Evolutionary conservation across 2,329 filamentous ascomycete species (phyloP).

Genomic region (Canariomyces notabilis): DNA sequence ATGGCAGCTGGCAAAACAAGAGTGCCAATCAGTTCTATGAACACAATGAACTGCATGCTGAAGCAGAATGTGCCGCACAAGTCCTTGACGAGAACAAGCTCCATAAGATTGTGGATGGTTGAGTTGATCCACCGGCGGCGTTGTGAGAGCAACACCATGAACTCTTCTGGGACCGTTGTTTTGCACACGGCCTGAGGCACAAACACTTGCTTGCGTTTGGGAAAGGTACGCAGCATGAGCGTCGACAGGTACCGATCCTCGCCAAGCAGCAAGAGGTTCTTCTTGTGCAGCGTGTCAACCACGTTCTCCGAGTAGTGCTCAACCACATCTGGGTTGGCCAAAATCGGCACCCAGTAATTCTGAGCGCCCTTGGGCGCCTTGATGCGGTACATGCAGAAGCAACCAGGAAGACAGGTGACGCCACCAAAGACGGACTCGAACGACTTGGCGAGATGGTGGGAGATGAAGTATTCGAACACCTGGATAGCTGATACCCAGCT

Average conservation of each 20-base stretch:
- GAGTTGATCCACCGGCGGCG: constrained; percentile 98
- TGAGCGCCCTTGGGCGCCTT: constrained; percentile 97
- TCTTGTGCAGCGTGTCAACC: constrained; percentile 96
- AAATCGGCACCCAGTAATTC: constrained; percentile 98
- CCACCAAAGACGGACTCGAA: constrained; percentile 98
- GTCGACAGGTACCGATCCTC: constrained; percentile 95
- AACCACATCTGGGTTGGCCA: constrained; percentile 96
- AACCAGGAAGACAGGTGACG: constrained; percentile 96
- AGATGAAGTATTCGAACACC: constrained; percentile 99
- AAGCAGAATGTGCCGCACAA: constrained; percentile 99
- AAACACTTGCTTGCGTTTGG: constrained; percentile 97
- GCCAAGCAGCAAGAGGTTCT: constrained; percentile 85
- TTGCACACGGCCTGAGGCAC: constrained; percentile 98
- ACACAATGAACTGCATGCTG: constrained; percentile 98
- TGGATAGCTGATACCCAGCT: constrained; percentile 98
- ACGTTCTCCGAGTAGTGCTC: constrained; percentile 99
- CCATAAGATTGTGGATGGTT: constrained; percentile 97
- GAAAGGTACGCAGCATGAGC: constrained; percentile 97
- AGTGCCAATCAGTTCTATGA: constrained; percentile 90
- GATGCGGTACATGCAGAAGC: constrained; percentile 99
- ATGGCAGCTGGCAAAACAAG: constrained; percentile 94
- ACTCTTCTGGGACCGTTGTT: constrained; percentile 89
- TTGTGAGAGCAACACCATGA: constrained; percentile 88
- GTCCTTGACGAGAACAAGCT: constrained; percentile 89
- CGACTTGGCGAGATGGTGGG: constrained; percentile 91